These are phyloP conservation scores for Tilletia caries DNA, from an alignment of 1,284 basidiomycete species.

Conservation along the genomic window DNA sequence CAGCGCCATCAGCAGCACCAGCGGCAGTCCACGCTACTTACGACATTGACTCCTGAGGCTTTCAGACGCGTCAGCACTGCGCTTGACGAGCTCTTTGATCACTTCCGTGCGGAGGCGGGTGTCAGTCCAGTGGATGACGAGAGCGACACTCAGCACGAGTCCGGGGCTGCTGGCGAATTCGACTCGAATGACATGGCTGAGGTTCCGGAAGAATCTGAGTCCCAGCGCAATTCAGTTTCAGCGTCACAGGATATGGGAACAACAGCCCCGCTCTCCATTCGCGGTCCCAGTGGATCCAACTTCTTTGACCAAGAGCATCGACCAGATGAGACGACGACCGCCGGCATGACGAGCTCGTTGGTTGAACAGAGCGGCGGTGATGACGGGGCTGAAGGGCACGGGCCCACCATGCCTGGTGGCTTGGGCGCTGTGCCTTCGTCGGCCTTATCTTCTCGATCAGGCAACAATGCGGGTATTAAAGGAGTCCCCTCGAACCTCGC, in stretches of 20 bases:
- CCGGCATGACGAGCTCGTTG: too few species aligned
- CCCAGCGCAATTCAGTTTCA: not conserved
- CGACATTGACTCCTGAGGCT: slow-evolving; percentile 38
- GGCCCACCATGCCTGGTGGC: not conserved
- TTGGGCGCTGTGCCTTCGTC: not conserved
- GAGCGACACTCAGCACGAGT: slow-evolving; percentile 11
- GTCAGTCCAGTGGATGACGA: slow-evolving; percentile 9
- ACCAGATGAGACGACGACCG: too few species aligned
- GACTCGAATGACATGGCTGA: not conserved
- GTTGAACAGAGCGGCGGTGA: not conserved
- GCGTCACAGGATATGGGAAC: not conserved
- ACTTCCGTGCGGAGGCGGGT: slow-evolving; percentile 23
- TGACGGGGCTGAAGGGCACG: not conserved
- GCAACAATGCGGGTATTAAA: too few species aligned
- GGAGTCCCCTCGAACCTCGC: too few species aligned
- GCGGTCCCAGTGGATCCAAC: not conserved
- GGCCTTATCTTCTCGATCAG: too few species aligned
- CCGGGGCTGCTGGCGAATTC: not conserved
- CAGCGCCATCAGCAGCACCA: slow-evolving; percentile 7
- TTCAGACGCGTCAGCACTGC: slow-evolving; percentile 47
- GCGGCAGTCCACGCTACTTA: slow-evolving; percentile 28
- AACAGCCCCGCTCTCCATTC: not conserved
- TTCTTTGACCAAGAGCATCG: too few species aligned
- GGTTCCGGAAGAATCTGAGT: not conserved
- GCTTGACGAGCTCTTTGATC: slow-evolving; percentile 41